A percentile compares a stretch with the other conserved stretches of the same genome.
Conservation (phyloP, 2,329 filamentous ascomycete genomes). For the Elsinoe australis region DNA sequence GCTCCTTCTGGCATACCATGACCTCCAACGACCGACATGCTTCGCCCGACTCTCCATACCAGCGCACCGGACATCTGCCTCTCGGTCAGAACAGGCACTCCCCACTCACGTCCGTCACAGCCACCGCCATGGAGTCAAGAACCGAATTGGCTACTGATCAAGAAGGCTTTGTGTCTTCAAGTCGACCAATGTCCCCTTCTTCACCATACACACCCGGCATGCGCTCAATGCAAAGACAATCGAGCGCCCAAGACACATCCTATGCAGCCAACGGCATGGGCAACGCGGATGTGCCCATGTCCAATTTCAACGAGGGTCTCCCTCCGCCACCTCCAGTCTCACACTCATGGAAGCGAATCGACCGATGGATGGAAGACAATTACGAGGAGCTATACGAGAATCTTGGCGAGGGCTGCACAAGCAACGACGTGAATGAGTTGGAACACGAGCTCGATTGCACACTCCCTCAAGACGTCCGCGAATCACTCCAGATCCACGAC, state of each 20-base stretch:
- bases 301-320: slow-evolving; percentile 84
- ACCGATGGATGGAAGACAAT: slow-evolving; percentile 87
- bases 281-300: slow-evolving; percentile 87
- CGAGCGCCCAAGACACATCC: slow-evolving; percentile 41
- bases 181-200: slow-evolving; percentile 60
- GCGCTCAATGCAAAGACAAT: slow-evolving; percentile 59
- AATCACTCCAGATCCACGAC: slow-evolving; percentile 84
- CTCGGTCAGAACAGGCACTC: slow-evolving; percentile 74
- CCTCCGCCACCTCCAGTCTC: slow-evolving; percentile 79
- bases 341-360: slow-evolving; percentile 92
- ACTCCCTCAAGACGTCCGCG: slow-evolving; percentile 83
- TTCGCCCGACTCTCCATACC: slow-evolving; percentile 84
- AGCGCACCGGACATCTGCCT: slow-evolving; percentile 82
- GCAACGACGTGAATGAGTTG: slow-evolving; percentile 92
- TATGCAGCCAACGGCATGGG: slow-evolving; percentile 56
- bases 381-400: slow-evolving; percentile 94
- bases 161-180: slow-evolving; percentile 68
- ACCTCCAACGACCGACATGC: slow-evolving; percentile 77
- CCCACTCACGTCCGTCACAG: slow-evolving; percentile 79
- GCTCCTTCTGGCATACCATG: slow-evolving; percentile 87
- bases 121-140: slow-evolving; percentile 76
- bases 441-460: slow-evolving; percentile 95
- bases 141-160: slow-evolving; percentile 64
- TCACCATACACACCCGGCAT: slow-evolving; percentile 85
- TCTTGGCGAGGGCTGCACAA: slow-evolving; percentile 81